A percentile compares a stretch with the other conserved stretches of the same genome.
Evolutionary conservation across 176 grass and related monocot genomes (phyloP).

Genomic region (Ananas comosus): DNA sequence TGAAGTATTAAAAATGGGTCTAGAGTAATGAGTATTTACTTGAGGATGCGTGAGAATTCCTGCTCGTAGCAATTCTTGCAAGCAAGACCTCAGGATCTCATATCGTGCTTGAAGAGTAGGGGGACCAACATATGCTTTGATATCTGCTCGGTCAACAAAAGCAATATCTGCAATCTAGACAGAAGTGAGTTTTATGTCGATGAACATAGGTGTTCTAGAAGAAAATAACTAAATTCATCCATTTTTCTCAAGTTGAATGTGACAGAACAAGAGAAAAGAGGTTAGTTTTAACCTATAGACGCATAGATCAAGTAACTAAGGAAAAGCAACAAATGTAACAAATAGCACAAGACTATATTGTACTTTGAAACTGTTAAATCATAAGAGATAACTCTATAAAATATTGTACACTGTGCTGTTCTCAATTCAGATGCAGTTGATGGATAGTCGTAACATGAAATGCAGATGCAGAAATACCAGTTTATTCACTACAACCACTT

Average conservation of each 20-base stretch:
- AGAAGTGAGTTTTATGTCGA: constrained; percentile 15
- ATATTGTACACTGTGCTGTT: too few relatives aligned
- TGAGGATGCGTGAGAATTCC: constrained; percentile 62
- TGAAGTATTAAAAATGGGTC: background rate
- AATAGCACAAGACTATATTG: too few relatives aligned
- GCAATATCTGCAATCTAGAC: constrained; percentile 75
- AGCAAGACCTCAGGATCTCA: constrained; percentile 89
- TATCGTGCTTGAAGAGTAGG: constrained; percentile 86
- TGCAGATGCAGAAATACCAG: too few relatives aligned
- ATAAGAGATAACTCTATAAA: background rate
- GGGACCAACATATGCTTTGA: constrained; percentile 96
- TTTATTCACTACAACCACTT: too few relatives aligned
- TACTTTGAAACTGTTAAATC: background rate
- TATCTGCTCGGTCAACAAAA: constrained; percentile 95
- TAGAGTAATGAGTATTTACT: constrained; percentile 20
- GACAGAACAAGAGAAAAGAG: background rate
- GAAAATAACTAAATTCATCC: background rate
- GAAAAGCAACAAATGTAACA: too few relatives aligned
- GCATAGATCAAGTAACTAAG: too few relatives aligned
- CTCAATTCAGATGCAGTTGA: too few relatives aligned
- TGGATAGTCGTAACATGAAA: too few relatives aligned
- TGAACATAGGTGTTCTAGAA: background rate
- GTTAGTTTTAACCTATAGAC: too few relatives aligned
- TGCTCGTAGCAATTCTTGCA: constrained; percentile 83
- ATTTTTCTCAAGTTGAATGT: background rate